These are phyloP conservation scores for Arachnomyces sp. DNA, from an alignment of 2,329 filamentous ascomycete genomes.

Conservation along the genomic window DNA sequence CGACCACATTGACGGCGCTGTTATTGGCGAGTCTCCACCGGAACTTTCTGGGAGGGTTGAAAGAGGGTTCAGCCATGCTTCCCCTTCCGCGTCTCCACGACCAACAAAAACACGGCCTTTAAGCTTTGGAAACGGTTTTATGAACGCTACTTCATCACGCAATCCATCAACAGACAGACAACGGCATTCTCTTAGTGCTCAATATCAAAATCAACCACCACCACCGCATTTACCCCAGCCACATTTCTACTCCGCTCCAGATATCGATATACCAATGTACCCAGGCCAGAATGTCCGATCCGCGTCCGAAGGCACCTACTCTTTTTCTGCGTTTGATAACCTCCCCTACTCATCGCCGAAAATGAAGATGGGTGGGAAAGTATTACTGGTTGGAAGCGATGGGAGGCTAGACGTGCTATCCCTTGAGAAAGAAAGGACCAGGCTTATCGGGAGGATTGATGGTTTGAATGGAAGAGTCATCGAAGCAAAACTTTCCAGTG, in stretches of 20 bases:
- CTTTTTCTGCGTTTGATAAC: slow-evolving; percentile 73
- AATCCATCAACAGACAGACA: slow-evolving; percentile 31
- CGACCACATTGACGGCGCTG: slow-evolving; percentile 27
- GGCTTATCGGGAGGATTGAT: slow-evolving; percentile 61
- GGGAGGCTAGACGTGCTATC: slow-evolving; percentile 69
- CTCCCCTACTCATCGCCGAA: slow-evolving; percentile 44
- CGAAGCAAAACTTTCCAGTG: slow-evolving; percentile 73
- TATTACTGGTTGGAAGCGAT: slow-evolving; percentile 71
- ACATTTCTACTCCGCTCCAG: slow-evolving; percentile 68
- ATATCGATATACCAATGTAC: slow-evolving; percentile 54
- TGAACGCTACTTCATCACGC: slow-evolving; percentile 28
- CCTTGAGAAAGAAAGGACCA: slow-evolving; percentile 62
- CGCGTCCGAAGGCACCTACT: slow-evolving; percentile 48
- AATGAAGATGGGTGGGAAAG: slow-evolving; percentile 44
- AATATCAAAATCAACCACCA: slow-evolving; percentile 37
- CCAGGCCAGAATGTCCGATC: slow-evolving; percentile 14
- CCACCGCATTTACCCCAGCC: slow-evolving; percentile 66
- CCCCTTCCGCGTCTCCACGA: slow-evolving; percentile 37
- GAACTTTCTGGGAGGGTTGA: slow-evolving; percentile 31
- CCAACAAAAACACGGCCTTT: slow-evolving; percentile 31
- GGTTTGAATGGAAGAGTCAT: slow-evolving; percentile 72
- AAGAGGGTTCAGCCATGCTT: slow-evolving; percentile 31
- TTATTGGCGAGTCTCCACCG: slow-evolving; percentile 31
- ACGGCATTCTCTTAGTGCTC: slow-evolving; percentile 29
- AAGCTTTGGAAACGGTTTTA: slow-evolving; percentile 34